phyloP scores from a whole-genome alignment of 768 basidiomycete species.

The Termitomyces sp. region DNA sequence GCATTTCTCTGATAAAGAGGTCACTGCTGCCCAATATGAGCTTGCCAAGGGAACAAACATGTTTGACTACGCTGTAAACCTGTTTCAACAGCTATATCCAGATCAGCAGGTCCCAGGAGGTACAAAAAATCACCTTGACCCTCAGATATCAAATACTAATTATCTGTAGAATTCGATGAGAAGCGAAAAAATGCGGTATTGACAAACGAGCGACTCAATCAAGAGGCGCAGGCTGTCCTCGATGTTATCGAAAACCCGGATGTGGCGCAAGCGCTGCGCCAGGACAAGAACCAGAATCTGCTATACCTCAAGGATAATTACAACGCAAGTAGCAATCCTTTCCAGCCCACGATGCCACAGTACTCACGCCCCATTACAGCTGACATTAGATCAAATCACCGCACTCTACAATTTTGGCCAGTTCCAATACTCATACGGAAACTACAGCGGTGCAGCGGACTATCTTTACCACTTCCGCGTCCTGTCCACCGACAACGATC shows the following conservation, averaged over 20 bases:
- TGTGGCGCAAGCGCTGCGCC: slow-evolving; percentile 88
- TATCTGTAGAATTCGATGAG: slow-evolving; percentile 68
- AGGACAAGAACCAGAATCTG: slow-evolving; percentile 96
- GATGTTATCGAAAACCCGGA: slow-evolving; percentile 97
- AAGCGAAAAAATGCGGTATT: slow-evolving; percentile 81
- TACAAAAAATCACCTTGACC: slow-evolving; percentile 19
- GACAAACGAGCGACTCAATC: slow-evolving; percentile 79
- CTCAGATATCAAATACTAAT: not conserved
- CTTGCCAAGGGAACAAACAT: slow-evolving; percentile 97
- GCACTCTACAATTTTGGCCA: slow-evolving; percentile 97
- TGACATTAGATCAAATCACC: slow-evolving; percentile 92
- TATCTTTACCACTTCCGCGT: slow-evolving; percentile 99
- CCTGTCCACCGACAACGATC: slow-evolving; percentile 87
- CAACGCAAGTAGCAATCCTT: slow-evolving; percentile 44
- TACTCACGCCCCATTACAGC: slow-evolving; percentile 38
- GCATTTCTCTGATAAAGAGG: slow-evolving; percentile 73
- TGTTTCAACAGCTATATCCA: slow-evolving; percentile 77
- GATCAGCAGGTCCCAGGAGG: slow-evolving; percentile 66
- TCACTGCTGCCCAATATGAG: slow-evolving; percentile 92
- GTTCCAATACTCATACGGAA: slow-evolving; percentile 98
- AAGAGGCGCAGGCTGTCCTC: slow-evolving; percentile 88
- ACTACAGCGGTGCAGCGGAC: slow-evolving; percentile 94
- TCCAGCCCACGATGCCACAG: not conserved
- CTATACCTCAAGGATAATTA: slow-evolving; percentile 93
- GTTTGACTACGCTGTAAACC: slow-evolving; percentile 85